A percentile compares a stretch with the other conserved stretches of the same genome.
Conservation (phyloP, 2,329 filamentous ascomycete genomes). For the Penicillium sp. region DNA sequence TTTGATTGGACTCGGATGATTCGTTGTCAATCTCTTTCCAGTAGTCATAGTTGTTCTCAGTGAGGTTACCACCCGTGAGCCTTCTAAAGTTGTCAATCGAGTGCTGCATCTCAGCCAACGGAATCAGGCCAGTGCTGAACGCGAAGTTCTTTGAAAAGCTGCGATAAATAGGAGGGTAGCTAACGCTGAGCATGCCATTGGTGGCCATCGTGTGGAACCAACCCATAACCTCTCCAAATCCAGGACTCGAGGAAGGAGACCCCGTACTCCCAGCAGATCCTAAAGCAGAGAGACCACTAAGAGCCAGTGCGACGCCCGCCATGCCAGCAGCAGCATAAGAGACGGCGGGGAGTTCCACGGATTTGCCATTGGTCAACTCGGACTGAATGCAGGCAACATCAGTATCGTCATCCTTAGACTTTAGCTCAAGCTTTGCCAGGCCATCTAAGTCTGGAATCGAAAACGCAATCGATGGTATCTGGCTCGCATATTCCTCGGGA, state of each 20-base stretch:
- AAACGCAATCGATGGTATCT: slow-evolving; percentile 90
- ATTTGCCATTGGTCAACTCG: slow-evolving; percentile 84
- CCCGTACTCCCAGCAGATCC: slow-evolving; percentile 65
- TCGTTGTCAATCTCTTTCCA: slow-evolving; percentile 55
- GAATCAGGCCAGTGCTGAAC: slow-evolving; percentile 83
- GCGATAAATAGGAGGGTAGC: slow-evolving; percentile 84
- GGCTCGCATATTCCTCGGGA: slow-evolving; percentile 69
- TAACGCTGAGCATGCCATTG: slow-evolving; percentile 94
- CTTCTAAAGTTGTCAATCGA: slow-evolving; percentile 84
- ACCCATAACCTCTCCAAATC: slow-evolving; percentile 81
- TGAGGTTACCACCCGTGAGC: slow-evolving; percentile 84
- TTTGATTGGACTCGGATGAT: slow-evolving; percentile 50
- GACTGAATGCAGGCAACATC: slow-evolving; percentile 84
- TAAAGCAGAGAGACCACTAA: slow-evolving; percentile 74
- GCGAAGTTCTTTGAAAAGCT: slow-evolving; percentile 93
- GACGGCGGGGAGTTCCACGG: slow-evolving; percentile 73
- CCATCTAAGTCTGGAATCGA: slow-evolving; percentile 88
- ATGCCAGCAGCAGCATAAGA: slow-evolving; percentile 84
- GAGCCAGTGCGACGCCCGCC: slow-evolving; percentile 77
- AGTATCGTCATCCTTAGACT: slow-evolving; percentile 60
- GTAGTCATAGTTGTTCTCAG: slow-evolving; percentile 73
- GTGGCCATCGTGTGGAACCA: slow-evolving; percentile 95
- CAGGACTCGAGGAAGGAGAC: slow-evolving; percentile 73
- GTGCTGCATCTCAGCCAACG: slow-evolving; percentile 79
- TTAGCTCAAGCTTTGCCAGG: slow-evolving; percentile 77